Evolutionary conservation across 495 filamentous ascomycete species (phyloP).

Genomic region (Patellaria atrata): DNA sequence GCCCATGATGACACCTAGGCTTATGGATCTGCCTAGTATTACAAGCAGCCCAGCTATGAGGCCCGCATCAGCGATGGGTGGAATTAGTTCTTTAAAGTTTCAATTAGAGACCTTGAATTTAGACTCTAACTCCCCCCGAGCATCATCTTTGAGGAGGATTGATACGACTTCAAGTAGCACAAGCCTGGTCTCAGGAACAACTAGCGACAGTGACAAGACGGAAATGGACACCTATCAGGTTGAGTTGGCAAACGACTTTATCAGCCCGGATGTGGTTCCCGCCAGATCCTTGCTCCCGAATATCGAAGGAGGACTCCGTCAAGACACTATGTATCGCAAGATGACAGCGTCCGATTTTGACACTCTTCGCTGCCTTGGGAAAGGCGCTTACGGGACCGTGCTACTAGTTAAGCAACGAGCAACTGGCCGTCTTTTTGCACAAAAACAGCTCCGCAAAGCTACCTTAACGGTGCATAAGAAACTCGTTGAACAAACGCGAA

Average conservation of each 20-base stretch:
- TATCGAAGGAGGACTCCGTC: slow-evolving; percentile 30
- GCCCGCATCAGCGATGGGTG: slow-evolving; percentile 42
- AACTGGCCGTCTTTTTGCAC: slow-evolving; percentile 83
- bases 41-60: slow-evolving; percentile 43
- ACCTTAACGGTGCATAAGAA: slow-evolving; percentile 84
- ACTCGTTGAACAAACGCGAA: slow-evolving; percentile 90
- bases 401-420: slow-evolving; percentile 73
- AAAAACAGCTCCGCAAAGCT: slow-evolving; percentile 97
- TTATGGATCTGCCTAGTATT: slow-evolving; percentile 23
- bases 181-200: slow-evolving; percentile 41
- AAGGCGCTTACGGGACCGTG: slow-evolving; percentile 90
- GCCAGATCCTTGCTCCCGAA: slow-evolving; percentile 24
- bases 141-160: slow-evolving; percentile 3
- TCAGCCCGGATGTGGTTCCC: slow-evolving; percentile 55
- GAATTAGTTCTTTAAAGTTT: slow-evolving; percentile 65
- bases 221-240: slow-evolving; percentile 76
- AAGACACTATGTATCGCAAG: slow-evolving; percentile 40
- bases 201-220: slow-evolving; percentile 34
- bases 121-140: slow-evolving; percentile 12
- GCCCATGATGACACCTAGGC: slow-evolving; percentile 24
- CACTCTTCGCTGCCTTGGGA: slow-evolving; percentile 85
- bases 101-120: slow-evolving; percentile 55
- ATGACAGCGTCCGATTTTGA: slow-evolving; percentile 89
- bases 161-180: slow-evolving; percentile 34
- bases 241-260: slow-evolving; percentile 73